Base-by-base conservation (phyloP, 1,284 basidiomycete genomes). In the Ceratobasidium sp. region DNA sequence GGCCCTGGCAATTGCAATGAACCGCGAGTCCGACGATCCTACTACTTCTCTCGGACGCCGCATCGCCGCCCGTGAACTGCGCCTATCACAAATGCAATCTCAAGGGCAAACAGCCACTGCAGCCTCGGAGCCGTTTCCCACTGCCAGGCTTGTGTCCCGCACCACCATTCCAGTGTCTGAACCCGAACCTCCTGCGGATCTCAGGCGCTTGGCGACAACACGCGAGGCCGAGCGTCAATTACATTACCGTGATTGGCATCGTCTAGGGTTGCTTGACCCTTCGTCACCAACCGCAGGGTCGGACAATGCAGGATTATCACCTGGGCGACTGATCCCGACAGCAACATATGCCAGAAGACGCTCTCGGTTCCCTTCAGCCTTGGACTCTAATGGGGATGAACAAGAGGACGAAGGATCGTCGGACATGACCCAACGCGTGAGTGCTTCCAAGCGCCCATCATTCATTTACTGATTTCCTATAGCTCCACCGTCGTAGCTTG, bases 211-310 rank as follows among this genome's bases (percentile, higher is more conserved):
- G 12, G 62, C 62, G 43, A 65, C 62, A 17, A 65, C 62, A 53
- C 62, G 62, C 32, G 62, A 65, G 38, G 62, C 62, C 49, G 62
- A 65, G 38, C 62, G 62, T 22, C 62, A 65, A 52, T 50, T 65
- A 10, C 62, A 65, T 12, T 54, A 65, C 27, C 62, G 62, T 22
- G 62, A 65, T 31, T 65, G 62, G 62, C 62, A 65, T 17, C 62
- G 62, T 53, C 35, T 65, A 15, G 50, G 50, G 40, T 50, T 65
- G 20, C 45, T 65, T 22, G 62, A 65, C 27, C 62, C 62, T n/a
- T 52, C 62, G 29, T 20, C 62, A 13, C 38, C 62, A 5, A 29
- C 27, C 35, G 49, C 49, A 25, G 50, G 50, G 22, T 27, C 49
- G 12, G 62, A 65, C 13, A 50, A 29, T 42, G 50, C 50, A 65